Evolutionary conservation across 441 rosid species (phyloP), one percentile per base, ranked within the genome.

Genomic region (Mallotus japonicus): DNA sequence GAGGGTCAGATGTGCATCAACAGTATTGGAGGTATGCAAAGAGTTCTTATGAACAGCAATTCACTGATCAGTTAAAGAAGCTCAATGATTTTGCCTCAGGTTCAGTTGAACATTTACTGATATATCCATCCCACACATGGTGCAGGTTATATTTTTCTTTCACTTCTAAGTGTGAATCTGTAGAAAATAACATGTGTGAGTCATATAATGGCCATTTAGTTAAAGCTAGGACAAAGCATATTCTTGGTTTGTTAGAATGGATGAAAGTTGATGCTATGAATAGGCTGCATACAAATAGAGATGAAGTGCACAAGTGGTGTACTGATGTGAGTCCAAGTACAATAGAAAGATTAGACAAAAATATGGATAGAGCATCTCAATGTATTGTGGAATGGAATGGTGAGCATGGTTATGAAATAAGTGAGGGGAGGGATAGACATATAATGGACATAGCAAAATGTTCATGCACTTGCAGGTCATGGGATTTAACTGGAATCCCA

Each of bases 261-360:
- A 28, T 66, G 0, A 24, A 1, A 24, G 28, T 24, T 24, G 28
- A 24, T 24, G 28, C 28, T 0, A 24, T 24, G 28, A 24, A 24
- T 24, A 24, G 28, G 28, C 1, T 24, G 28, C 28, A 24, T 24
- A 24, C 28, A 6, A 50, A 49, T 4, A 67, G 24, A 14, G 6
- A 7, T 0, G 58, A 50, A 0, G 24, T 12, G 2, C 0, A 0
- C 0, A 67, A 15, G 0, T 67, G 16, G 46, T 8, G 4, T 0
- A 2, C 44, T 6, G 3, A 50, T 8, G 6, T 16, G 0, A 51
- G 22, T 15, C 46, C 46, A 0, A 7, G 1, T 12, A 4, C 46
- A 3, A 4, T 51, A 0, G 6, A 17, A 1, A 24, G 12, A 2
- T 4, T 51, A 0, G 22, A 51, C 0, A 2, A 50, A 1, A 50